Evolutionary conservation across 306 rosid species (phyloP), one percentile per base, ranked within the genome.

Genomic region (Astragalus membranaceus): DNA sequence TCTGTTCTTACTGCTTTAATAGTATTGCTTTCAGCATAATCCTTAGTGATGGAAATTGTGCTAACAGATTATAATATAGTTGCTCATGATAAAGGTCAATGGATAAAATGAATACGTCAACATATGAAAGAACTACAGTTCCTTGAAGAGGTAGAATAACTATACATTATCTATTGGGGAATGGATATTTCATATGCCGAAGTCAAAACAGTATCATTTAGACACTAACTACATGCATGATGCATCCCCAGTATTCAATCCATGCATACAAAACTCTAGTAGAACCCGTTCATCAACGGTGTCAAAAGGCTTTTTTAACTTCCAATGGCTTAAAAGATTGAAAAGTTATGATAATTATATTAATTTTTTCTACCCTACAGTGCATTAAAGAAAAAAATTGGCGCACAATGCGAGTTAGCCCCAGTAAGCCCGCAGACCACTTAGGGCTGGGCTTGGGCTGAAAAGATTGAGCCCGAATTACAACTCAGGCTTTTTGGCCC

Each of bases 151-250:
- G 58, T 55, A 33, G 54, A 54, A 67, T 50, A 73, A 17, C 41
- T 13, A 46, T 15, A 49, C 74, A 53, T 56, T 50, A 57, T 42
- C 5, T n/a, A 43, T 41, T 10, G 49, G 64, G 50, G 23, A 30
- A 9, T 67, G 49, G 55, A 26, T 63, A 29, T 16, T 60, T 74
- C 48, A 44, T 47, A 47, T 41, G 1, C 2, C 4, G 30, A 20
- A 2, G 56, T 39, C 52, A 67, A 47, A 60, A 7, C 48, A 53
- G 44, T 56, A 48, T 64, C 32, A 50, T 12, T 13, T 68, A 52
- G 74, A 57, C 37, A 42, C 55, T 66, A 50, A 79, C 65, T 36
- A n/a, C 70, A 17, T 72, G 54, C n/a, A n/a, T n/a, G n/a, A n/a
- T n/a, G n/a, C 50, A 58, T 58, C 36, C 10, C 16, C 35, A 33